phyloP scores from a whole-genome alignment of 805 yeast genomes.

The Saccharomyces kudriavzevii region DNA sequence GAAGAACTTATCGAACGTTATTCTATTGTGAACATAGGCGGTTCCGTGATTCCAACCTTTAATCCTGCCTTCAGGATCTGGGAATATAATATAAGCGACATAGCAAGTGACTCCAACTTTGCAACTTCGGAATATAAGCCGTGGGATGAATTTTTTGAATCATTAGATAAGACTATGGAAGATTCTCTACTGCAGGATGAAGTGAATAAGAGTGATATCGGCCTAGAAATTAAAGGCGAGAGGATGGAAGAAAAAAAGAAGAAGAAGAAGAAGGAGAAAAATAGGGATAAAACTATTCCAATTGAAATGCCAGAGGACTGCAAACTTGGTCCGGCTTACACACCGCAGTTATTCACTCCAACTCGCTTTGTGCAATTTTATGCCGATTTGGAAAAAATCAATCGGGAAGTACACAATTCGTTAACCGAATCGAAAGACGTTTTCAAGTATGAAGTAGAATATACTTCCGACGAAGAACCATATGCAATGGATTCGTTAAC shows the following conservation, averaged over 20 bases:
- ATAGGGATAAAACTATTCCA: constrained; percentile 54
- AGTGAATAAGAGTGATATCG: not conserved
- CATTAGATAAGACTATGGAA: constrained; percentile 35
- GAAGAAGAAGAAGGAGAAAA: constrained; percentile 20
- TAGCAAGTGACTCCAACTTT: constrained; percentile 27
- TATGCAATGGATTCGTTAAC: constrained; percentile 47
- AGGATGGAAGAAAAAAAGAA: constrained; percentile 14
- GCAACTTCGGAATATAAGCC: constrained; percentile 28
- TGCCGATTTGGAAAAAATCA: constrained; percentile 50
- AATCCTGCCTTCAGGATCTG: constrained; percentile 77
- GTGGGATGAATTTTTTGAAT: constrained; percentile 53
- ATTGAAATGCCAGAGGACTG: constrained; percentile 45
- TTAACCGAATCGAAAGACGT: constrained; percentile 46
- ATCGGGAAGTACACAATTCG: constrained; percentile 37
- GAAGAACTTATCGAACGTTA: constrained; percentile 45
- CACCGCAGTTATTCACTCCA: constrained; percentile 65
- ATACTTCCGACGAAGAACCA: constrained; percentile 55
- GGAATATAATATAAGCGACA: constrained; percentile 70
- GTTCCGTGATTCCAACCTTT: constrained; percentile 77
- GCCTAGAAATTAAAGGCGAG: not conserved
- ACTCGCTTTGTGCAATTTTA: constrained; percentile 64
- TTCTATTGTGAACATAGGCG: constrained; percentile 58
- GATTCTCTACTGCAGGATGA: constrained; percentile 1
- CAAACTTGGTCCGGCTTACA: constrained; percentile 69
- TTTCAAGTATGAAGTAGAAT: constrained; percentile 58